Evolutionary conservation across 352 stramenopile genomes (phyloP).

Genomic region (Globisporangium mamillatum): DNA sequence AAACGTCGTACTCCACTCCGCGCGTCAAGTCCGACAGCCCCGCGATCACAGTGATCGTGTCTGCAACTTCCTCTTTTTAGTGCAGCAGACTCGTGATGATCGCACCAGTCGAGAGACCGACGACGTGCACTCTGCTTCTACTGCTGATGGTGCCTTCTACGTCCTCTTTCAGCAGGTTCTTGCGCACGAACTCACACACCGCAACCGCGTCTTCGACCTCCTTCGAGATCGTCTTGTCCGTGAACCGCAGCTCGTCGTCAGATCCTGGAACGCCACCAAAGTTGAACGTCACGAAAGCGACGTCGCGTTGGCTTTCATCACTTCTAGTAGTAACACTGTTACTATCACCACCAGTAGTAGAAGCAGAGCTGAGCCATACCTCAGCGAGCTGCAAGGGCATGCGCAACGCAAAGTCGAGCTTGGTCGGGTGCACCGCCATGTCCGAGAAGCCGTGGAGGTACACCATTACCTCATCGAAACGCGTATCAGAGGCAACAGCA

Average conservation of each 20-base stretch:
- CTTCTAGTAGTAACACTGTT: background rate
- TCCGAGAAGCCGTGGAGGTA: slow-evolving; percentile 80
- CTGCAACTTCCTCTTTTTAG: slow-evolving; percentile 25
- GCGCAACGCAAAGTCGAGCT: slow-evolving; percentile 50
- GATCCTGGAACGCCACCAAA: slow-evolving; percentile 67
- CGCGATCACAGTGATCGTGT: slow-evolving; percentile 60
- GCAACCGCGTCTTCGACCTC: slow-evolving; percentile 56
- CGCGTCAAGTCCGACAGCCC: slow-evolving; percentile 47
- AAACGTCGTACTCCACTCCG: slow-evolving; percentile 63
- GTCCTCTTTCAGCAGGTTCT: slow-evolving; percentile 23
- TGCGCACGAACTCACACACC: slow-evolving; percentile 49
- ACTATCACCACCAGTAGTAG: background rate
- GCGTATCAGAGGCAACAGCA: background rate
- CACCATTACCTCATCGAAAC: slow-evolving; percentile 43
- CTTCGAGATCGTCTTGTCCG: slow-evolving; percentile 51
- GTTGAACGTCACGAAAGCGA: slow-evolving; percentile 62
- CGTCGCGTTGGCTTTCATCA: background rate
- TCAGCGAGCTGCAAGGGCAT: slow-evolving; percentile 57
- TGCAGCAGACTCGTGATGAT: slow-evolving; percentile 64
- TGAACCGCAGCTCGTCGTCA: slow-evolving; percentile 42
- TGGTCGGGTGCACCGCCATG: slow-evolving; percentile 57
- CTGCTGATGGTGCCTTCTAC: background rate
- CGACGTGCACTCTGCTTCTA: slow-evolving; percentile 40
- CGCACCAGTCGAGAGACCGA: slow-evolving; percentile 71
- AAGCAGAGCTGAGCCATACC: slow-evolving; percentile 33